Evolutionary conservation across 768 basidiomycete genomes (phyloP).

Genomic region (Suillus subaureus): DNA sequence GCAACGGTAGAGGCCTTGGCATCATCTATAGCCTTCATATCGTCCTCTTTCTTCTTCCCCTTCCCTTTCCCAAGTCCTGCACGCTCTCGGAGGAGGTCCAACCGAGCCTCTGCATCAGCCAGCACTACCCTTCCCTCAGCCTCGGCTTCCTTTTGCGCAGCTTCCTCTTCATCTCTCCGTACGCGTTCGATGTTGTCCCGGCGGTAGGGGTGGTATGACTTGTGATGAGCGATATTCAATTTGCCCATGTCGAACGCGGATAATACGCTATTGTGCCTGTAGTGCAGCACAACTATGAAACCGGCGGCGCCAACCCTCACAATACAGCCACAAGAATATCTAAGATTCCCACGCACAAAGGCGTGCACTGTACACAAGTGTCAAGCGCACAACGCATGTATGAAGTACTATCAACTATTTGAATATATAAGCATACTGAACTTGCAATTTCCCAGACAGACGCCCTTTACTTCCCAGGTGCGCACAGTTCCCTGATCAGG

Average conservation of each 20-base stretch:
- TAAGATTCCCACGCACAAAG: neutral
- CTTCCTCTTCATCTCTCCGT: slow-evolving; percentile 81
- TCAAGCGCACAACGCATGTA: too few species aligned
- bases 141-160: slow-evolving; percentile 60
- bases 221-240: slow-evolving; percentile 88
- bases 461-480: too few species aligned
- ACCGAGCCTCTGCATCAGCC: slow-evolving; percentile 81
- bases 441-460: too few species aligned
- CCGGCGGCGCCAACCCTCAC: neutral
- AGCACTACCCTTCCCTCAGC: slow-evolving; percentile 74
- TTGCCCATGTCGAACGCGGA: slow-evolving; percentile 60
- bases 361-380: too few species aligned
- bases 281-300: neutral
- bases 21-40: slow-evolving; percentile 21
- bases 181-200: slow-evolving; percentile 84
- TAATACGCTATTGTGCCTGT: slow-evolving; percentile 29
- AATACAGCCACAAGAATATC: neutral
- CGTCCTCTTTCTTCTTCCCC: slow-evolving; percentile 40
- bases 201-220: slow-evolving; percentile 87
- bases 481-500: too few species aligned
- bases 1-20: slow-evolving; percentile 36
- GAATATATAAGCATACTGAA: too few species aligned
- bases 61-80: slow-evolving; percentile 49
- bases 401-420: too few species aligned
- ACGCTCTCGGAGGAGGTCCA: slow-evolving; percentile 62